Evolutionary conservation across 2,329 filamentous ascomycete species (phyloP), one percentile per base, ranked within the genome.

Genomic region (Lasiodiplodia citricola): DNA sequence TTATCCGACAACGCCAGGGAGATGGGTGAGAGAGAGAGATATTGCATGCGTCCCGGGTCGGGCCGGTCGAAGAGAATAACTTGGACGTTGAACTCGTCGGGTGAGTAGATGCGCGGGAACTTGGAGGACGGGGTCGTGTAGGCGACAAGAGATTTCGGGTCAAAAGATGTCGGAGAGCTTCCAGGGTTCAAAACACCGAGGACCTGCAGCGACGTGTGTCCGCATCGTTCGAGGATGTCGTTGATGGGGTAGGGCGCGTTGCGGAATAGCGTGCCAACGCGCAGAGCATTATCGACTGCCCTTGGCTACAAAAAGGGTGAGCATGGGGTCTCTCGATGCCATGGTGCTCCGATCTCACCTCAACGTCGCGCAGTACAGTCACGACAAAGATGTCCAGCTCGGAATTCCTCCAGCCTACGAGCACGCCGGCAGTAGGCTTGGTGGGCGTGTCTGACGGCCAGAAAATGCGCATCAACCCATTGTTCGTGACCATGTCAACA

Each of bases 381-480:
- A 98, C 90, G 47, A 98, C 94, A 75, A 98, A 92, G 57, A 98
- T 85, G 80, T 99, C 96, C 65, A 94, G 84, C 58, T 91, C 90
- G 47, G 95, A 97, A 80, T 99, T 99, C 75, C 92, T 90, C 93
- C 95, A 99, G 76, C 96, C 96, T 57, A 99, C 92, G 72, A 99
- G 89, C 70, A 97, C 92, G 55, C 95, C 96, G 52, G 93, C 88
- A 80, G 86, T 87, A 67, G 88, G 86, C 76, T 93, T 89, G 82
- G 86, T 87, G 66, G 88, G 87, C 77, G 95, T 88, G 83, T 97
- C 94, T 76, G 92, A 92, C 76, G 96, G 96, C 96, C 96, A 99
- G 84, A 99, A 98, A 84, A 99, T 90, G 85, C 96, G 93, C 90
- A 98, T 93, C 85, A 98, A 86, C 77, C 92, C 94, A 92, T 96